phyloP scores from a whole-genome alignment of 2,329 filamentous ascomycete species.

The Cadophora malorum region DNA sequence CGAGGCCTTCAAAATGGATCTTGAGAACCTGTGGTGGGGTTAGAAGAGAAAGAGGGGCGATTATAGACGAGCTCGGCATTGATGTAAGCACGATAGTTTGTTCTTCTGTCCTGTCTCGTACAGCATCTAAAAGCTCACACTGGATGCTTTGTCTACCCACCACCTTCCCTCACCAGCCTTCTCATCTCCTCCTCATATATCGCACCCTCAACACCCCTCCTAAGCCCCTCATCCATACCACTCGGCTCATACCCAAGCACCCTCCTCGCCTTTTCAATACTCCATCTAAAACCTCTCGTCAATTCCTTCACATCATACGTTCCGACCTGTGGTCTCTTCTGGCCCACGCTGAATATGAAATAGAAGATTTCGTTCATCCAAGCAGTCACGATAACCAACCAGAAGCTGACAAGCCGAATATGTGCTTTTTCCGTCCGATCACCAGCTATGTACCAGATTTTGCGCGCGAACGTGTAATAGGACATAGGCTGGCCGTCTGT shows the following conservation, averaged over 20 bases:
- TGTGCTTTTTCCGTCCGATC: conserved; percentile 15
- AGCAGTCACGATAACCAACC: conserved; percentile 18
- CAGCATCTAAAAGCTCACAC: neutral
- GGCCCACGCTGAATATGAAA: conserved; percentile 13
- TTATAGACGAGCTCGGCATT: neutral
- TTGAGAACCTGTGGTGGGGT: conserved; percentile 29
- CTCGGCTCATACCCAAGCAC: conserved; percentile 5
- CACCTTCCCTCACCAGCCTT: neutral
- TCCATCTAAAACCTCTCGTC: neutral
- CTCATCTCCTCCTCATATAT: conserved; percentile 20
- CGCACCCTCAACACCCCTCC: conserved; percentile 15
- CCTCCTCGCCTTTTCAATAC: conserved; percentile 19
- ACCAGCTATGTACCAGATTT: conserved; percentile 27
- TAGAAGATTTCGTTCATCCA: conserved; percentile 20
- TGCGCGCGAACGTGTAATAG: conserved; percentile 43
- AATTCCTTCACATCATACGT: conserved; percentile 14
- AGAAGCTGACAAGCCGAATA: conserved; percentile 11
- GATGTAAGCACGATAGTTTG: neutral
- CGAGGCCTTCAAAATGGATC: conserved; percentile 32
- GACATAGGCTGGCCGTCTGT: conserved; percentile 45
- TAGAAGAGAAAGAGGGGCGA: neutral
- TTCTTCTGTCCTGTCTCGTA: neutral
- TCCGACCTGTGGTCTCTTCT: conserved; percentile 17
- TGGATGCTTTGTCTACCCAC: neutral
- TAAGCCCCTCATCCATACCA: conserved; percentile 4